These are phyloP conservation scores for Didymellaceae sp. DNA, from an alignment of 2,329 filamentous ascomycete genomes.

Conservation along the genomic window DNA sequence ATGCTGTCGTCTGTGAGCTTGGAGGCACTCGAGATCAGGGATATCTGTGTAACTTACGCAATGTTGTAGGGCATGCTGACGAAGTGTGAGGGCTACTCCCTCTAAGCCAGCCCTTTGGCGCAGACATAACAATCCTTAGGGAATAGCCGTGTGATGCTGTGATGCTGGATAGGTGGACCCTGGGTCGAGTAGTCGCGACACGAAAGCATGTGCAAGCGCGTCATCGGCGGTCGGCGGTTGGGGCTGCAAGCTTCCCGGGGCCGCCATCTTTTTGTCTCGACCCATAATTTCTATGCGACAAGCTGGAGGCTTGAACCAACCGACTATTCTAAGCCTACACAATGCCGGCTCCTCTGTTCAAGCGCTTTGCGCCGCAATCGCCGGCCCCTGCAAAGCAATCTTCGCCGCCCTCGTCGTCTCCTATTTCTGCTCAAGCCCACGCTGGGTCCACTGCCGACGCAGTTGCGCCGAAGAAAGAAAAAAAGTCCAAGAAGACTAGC, in stretches of 20 bases:
- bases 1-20: constrained; percentile 61
- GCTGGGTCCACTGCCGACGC: not conserved
- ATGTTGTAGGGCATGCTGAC: constrained; percentile 71
- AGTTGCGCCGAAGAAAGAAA: constrained; percentile 20
- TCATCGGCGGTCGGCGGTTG: constrained; percentile 35
- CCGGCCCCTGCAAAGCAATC: constrained; percentile 16
- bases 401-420: constrained; percentile 1
- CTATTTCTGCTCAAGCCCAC: not conserved
- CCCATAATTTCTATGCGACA: constrained; percentile 13
- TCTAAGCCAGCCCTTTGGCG: constrained; percentile 14
- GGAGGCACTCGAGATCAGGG: not conserved
- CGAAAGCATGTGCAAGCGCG: constrained; percentile 19
- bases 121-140: constrained; percentile 33
- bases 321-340: constrained; percentile 8
- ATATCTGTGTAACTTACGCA: constrained; percentile 58
- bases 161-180: not conserved
- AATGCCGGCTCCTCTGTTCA: constrained; percentile 58
- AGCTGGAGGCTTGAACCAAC: not conserved
- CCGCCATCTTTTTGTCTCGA: constrained; percentile 17
- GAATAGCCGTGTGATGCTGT: not conserved
- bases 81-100: constrained; percentile 27
- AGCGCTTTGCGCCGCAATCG: constrained; percentile 55
- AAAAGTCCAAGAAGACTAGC: constrained; percentile 34
- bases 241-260: constrained; percentile 15
- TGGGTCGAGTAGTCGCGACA: constrained; percentile 6